A percentile compares a stretch with the other conserved stretches of the same genome.
phyloP scores from a whole-genome alignment of 352 stramenopile genomes.

The Globisporangium takayamanum region DNA sequence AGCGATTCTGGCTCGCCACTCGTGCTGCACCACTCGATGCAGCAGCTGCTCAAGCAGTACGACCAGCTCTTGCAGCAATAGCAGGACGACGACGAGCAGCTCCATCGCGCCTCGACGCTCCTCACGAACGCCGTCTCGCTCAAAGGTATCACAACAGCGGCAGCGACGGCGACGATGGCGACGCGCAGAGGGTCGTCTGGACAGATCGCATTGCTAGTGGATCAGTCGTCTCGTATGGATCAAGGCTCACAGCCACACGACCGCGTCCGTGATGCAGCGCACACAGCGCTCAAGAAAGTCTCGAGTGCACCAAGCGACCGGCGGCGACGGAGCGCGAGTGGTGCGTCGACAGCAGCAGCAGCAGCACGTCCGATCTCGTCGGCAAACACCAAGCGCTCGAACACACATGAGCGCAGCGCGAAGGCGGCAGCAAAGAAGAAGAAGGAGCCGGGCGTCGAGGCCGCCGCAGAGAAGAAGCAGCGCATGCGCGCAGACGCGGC shows the following conservation, averaged over 20 bases:
- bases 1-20: not conserved
- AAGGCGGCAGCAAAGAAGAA: slow-evolving; percentile 11
- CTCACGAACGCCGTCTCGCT: slow-evolving; percentile 6
- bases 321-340: not conserved
- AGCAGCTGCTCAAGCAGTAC: slow-evolving; percentile 40
- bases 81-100: slow-evolving; percentile 19
- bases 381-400: slow-evolving; percentile 1
- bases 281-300: slow-evolving; percentile 9
- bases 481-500: slow-evolving; percentile 52
- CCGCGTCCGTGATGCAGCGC: not conserved
- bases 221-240: not conserved
- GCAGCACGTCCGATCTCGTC: slow-evolving; percentile 6
- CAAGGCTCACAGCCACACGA: too few relatives aligned
- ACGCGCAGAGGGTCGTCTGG: not conserved
- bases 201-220: not conserved
- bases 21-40: slow-evolving; percentile 18
- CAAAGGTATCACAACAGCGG: not conserved
- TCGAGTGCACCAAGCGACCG: slow-evolving; percentile 8
- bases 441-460: not conserved
- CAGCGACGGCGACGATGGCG: not conserved
- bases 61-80: slow-evolving; percentile 31
- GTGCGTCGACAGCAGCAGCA: not conserved
- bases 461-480: slow-evolving; percentile 39
- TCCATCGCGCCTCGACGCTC: slow-evolving; percentile 17
- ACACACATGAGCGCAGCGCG: not conserved